Evolutionary conservation across 176 grass and related monocot genomes (phyloP), one percentile per base, ranked within the genome.

Genomic region (Chloris gayana): DNA sequence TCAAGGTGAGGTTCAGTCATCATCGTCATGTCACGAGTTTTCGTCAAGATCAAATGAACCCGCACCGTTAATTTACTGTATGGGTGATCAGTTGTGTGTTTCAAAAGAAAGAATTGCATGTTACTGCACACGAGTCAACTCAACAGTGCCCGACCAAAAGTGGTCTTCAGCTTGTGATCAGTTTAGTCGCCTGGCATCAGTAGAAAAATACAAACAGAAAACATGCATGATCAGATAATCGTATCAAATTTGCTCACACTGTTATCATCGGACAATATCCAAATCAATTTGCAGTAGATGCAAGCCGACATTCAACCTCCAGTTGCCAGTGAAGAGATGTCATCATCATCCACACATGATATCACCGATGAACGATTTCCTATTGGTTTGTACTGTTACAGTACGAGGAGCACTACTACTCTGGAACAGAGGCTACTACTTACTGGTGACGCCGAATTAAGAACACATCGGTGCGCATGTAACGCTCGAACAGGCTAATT

Each of bases 1-100:
- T 74, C 67, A 54, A 65, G 77, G 60, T 37, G n/a, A 78, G n/a
- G 73, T 68, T 68, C 25, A 35, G 18, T 47, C 57, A 73, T 69
- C 37, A 9, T 19, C 37, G 1, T 51, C 50, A 27, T 29, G 38
- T 56, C 58, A 49, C 39, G 13, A 14, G 22, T 46, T 69, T 47
- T 33, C 60, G 56, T 66, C 81, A 67, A 74, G 44, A 69, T 45
- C 68, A 60, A 69, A 61, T 61, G 62, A 45, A 59, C 14, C 45
- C 31, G 9, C 21, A 19, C 45, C 31, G 14, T 26, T 66, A 24
- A 24, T 17, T 56, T 73, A 74, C 60, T 31, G 17, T n/a, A 0
- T 60, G 5, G 5, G 4, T 22, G 47, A 29, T 56, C 13, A 8
- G 25, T 53, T 39, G 1, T 37, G 30, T 37, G 44, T 66, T 67